Base-by-base conservation (phyloP, 2,329 filamentous ascomycete species). In the Phaeosphaeriaceae sp. region DNA sequence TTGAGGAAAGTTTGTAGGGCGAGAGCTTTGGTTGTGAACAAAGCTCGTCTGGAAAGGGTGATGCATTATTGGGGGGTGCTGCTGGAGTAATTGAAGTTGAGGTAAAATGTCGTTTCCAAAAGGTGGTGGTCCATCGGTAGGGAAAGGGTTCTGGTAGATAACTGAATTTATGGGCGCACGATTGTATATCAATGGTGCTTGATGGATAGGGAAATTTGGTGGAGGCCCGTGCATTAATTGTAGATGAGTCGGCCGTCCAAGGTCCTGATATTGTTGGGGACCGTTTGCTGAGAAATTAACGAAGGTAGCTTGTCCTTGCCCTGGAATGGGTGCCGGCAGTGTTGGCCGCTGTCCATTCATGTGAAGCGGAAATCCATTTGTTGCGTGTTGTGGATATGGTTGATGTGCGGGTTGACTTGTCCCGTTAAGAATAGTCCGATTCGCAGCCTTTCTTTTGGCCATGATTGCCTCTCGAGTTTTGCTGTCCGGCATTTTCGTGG, bases 401-500 rank as follows among this genome's bases (percentile, higher is more conserved):
- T 61, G 56, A 26, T 63, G 55, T 8, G 42, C 32, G 4, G 58
- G 52, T 33, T 56, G 75, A 46, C 78, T 53, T 3, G 36, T 48
- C 20, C 54, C 61, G 17, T 68, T 66, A 15, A 58, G 21, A 82
- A 60, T 49, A 3, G 50, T 48, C 21, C 87, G 83, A 11, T 89
- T 78, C 71, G 90, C 92, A 56, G 84, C 89, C 57, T 93, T 91
- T 69, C 95, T 71, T 12, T 64, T 65, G 29, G 69, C 70, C 38
- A 71, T 55, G 12, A 73, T 48, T 9, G 68, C 68, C 28, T 73
- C 70, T 17, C 67, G 58, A 2, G 68, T 73, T 42, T 72, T 68
- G 34, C 66, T 55, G 28, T 71, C 66, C 6, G 94, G 94, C 11
- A 97, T 85, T 44, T 90, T 86, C 13, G 87, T 93, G n/a, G 86